These are phyloP conservation scores for Pugionium cornutum DNA, from an alignment of 345 rosid species.

Conservation along the genomic window DNA sequence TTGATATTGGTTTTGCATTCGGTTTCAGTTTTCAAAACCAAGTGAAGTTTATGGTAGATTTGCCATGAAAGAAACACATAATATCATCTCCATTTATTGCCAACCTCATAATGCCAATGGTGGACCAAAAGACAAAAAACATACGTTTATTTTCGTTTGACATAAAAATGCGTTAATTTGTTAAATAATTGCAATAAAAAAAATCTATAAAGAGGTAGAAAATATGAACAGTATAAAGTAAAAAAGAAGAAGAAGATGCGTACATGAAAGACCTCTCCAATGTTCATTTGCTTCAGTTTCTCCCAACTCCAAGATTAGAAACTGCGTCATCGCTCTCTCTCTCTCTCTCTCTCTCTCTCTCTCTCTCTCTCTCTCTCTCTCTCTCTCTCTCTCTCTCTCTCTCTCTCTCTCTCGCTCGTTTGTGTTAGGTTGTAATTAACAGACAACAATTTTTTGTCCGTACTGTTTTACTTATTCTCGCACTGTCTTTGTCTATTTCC, in stretches of 20 bases:
- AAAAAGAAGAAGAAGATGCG: conserved; percentile 8
- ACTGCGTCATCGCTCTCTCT: conserved; percentile 21
- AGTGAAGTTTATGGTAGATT: conserved; percentile 20
- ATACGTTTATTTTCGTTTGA: conserved; percentile 31
- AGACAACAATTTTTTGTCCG: conserved; percentile 32
- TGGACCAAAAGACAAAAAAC: conserved; percentile 35
- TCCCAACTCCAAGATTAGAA: conserved; percentile 27
- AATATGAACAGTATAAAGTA: conserved; percentile 28
- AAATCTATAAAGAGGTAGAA: conserved; percentile 27
- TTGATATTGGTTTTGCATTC: neutral
- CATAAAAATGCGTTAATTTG: conserved; percentile 22
- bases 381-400: conserved; percentile 15
- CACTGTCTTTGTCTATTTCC: conserved; percentile 50
- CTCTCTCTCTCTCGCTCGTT: conserved; percentile 5
- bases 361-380: conserved; percentile 15
- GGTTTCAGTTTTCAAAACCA: neutral
- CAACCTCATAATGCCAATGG: conserved; percentile 43
- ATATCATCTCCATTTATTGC: conserved; percentile 41
- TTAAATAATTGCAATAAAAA: conserved; percentile 37
- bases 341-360: conserved; percentile 15
- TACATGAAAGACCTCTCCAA: conserved; percentile 35
- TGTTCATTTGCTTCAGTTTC: conserved; percentile 35
- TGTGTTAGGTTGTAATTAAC: conserved; percentile 33
- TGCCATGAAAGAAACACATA: conserved; percentile 27
- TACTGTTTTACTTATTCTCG: conserved; percentile 35